A percentile compares a stretch with the other conserved stretches of the same genome.
Conservation (phyloP, 495 filamentous ascomycete genomes). For the Podospora pseudopauciseta region DNA sequence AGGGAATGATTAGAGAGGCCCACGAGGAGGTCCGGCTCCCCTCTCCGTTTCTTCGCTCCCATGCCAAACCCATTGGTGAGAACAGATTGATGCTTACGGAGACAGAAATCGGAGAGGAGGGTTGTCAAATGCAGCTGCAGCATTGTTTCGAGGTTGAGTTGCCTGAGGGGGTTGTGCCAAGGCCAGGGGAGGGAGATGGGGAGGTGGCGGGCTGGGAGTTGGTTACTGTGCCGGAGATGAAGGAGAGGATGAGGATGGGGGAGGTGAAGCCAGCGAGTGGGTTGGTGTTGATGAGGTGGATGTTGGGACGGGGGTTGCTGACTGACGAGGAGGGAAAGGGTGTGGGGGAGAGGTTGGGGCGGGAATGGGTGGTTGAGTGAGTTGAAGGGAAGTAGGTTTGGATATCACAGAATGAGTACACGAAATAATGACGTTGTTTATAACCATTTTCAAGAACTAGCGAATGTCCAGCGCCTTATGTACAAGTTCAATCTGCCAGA, state of each 20-base stretch:
- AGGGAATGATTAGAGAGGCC: background rate
- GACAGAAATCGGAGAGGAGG: constrained; percentile 7
- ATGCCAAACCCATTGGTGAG: background rate
- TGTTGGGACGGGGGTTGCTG: background rate
- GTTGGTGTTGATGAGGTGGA: background rate
- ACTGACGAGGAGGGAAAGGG: background rate
- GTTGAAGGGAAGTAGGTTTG: background rate
- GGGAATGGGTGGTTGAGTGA: background rate
- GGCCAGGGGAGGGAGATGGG: background rate
- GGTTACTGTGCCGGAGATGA: background rate
- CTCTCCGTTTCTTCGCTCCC: background rate
- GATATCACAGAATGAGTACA: background rate
- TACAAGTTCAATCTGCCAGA: background rate
- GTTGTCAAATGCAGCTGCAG: constrained; percentile 6
- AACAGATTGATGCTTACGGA: background rate
- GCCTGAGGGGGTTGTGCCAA: background rate
- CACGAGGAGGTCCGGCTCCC: background rate
- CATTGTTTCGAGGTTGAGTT: constrained; percentile 2
- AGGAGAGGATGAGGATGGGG: constrained; percentile 3
- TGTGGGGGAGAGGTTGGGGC: background rate
- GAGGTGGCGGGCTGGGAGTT: background rate
- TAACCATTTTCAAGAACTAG: background rate
- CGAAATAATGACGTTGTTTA: background rate
- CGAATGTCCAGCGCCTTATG: background rate
- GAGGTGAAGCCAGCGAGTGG: constrained; percentile 1